Evolutionary conservation across 2,329 filamentous ascomycete genomes (phyloP).

Genomic region (Neurospora sp.): DNA sequence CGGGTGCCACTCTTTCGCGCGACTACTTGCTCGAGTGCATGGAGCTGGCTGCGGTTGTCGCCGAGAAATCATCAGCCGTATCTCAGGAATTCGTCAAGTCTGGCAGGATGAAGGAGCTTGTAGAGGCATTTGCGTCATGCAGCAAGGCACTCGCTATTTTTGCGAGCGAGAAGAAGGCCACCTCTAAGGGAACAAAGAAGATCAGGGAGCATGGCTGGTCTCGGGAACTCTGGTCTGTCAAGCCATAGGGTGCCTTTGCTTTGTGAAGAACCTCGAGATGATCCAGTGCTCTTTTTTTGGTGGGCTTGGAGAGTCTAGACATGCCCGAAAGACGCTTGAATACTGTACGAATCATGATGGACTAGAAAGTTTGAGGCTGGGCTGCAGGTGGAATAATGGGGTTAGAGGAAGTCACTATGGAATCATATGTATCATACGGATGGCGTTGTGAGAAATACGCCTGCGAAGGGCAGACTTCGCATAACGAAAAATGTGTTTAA

Average conservation of each 20-base stretch:
- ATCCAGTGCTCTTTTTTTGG: neutral
- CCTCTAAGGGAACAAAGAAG: conserved; percentile 45
- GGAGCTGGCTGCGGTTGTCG: conserved; percentile 69
- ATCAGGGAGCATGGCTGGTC: conserved; percentile 53
- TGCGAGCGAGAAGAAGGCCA: conserved; percentile 42
- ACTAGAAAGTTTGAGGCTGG: neutral
- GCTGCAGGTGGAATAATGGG: neutral
- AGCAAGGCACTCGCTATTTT: conserved; percentile 60
- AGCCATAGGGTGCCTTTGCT: conserved; percentile 18
- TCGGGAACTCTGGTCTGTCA: conserved; percentile 51
- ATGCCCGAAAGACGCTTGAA: neutral
- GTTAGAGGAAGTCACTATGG: neutral
- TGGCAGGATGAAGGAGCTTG: conserved; percentile 62
- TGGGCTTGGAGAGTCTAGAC: neutral
- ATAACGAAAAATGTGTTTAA: neutral
- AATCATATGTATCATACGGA: neutral
- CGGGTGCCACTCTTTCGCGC: conserved; percentile 62
- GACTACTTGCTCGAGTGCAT: conserved; percentile 75
- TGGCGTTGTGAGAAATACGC: neutral
- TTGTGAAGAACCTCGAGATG: neutral
- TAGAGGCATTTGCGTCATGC: conserved; percentile 65
- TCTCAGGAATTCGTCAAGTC: conserved; percentile 53
- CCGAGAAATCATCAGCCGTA: conserved; percentile 59
- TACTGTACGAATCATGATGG: neutral
- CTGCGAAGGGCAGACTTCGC: neutral